Evolutionary conservation across 1,284 basidiomycete species (phyloP), one percentile per base, ranked within the genome.

Genomic region (Austropuccinia psidii): DNA sequence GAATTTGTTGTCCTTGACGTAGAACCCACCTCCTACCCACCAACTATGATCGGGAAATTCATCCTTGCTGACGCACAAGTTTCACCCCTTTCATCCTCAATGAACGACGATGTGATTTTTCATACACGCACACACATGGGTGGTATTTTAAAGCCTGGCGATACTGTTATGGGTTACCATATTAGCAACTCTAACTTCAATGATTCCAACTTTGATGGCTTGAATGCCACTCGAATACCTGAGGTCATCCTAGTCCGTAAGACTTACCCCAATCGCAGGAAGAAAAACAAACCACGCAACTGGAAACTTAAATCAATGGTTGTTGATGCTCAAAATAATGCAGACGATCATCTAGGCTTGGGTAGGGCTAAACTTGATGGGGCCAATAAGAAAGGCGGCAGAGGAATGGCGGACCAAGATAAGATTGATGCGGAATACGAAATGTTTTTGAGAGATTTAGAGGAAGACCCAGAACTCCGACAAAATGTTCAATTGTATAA

Each of bases 371-470:
- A 77, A 47, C 35, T 50, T n/a, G 75, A 74, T 68, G 52, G 78
- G 77, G 79, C 75, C 80, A 55, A 54, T 39, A 77, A 76, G 67
- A 75, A 73, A 43, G 70, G 76, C 31, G 76, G 76, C 0, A 76
- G 78, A 19, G 80, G 78, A 9, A 78, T 78, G 5, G 76, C 93
- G 65, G 94, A 98, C 81, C 87, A 89, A 82, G 90, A 87, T 83
- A 93, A 93, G 83, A 91, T 98, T 75, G 93, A 98, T 80, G 88
- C 91, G 80, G 95, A 98, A 80, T 98, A 98, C 81, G 95, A 98
- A 83, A 78, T 92, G 76, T 98, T 98, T 87, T 83, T 98, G 82
- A 86, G 91, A 65, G 94, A 98, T 78, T 82, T 98, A 73, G 95
- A 98, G 82, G 95, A 98, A 82, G 95, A 98, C 83, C 89, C 90